Conservation (phyloP, 306 rosid species). For the Herpetospermum pedunculosum region DNA sequence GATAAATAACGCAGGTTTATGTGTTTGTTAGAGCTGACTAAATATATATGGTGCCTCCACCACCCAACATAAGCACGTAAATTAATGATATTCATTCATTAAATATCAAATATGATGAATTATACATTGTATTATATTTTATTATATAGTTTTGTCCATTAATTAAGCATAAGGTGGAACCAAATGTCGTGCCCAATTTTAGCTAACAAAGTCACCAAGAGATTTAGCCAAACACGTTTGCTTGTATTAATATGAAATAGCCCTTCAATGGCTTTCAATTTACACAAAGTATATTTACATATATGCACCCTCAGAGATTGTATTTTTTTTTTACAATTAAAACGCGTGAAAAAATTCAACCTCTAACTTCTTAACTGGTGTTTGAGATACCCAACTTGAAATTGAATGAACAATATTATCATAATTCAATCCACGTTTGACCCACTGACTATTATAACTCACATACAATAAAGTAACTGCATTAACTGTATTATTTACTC, state of each 20-base stretch:
- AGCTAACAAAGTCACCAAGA: not conserved
- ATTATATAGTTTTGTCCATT: not conserved
- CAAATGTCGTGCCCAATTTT: not conserved
- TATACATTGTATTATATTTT: not conserved
- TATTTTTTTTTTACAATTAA: no score
- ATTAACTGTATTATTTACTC: no score
- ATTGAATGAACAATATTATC: no score
- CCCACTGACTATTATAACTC: no score
- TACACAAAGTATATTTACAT: no score
- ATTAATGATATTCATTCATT: not conserved
- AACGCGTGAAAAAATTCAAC: no score
- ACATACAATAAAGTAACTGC: no score
- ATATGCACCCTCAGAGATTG: no score
- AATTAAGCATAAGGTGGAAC: not conserved
- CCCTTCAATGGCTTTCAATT: not conserved
- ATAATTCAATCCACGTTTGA: no score
- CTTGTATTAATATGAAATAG: not conserved
- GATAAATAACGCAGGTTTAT: not conserved
- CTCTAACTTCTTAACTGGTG: no score
- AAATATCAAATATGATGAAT: not conserved
- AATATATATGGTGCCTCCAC: conserved; percentile 1
- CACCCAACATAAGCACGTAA: conserved; percentile 3
- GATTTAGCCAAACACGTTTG: not conserved
- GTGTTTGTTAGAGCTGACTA: not conserved
- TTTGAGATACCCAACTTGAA: no score